A percentile compares a stretch with the other conserved stretches of the same genome.
phyloP scores from a whole-genome alignment of 495 filamentous ascomycete species.

The Evernia prunastri region DNA sequence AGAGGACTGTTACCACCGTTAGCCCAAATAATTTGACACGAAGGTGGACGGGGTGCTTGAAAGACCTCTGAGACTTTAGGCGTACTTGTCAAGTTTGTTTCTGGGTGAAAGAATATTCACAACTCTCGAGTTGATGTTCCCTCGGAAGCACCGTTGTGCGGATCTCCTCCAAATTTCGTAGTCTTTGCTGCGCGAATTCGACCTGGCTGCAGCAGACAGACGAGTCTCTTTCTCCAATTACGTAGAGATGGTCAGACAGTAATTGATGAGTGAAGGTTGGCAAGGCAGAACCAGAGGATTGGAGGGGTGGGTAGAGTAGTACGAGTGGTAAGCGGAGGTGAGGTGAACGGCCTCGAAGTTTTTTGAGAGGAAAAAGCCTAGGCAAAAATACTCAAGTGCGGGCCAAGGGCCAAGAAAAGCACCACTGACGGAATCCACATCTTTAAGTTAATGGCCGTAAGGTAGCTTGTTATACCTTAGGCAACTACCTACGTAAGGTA shows the following conservation, averaged over 20 bases:
- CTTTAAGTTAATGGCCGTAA: no score
- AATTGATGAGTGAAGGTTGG: not conserved
- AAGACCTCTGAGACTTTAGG: not conserved
- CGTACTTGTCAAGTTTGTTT: not conserved
- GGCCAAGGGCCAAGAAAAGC: constrained; percentile 7
- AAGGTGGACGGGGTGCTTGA: no score
- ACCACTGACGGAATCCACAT: constrained; percentile 11
- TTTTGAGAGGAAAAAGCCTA: constrained; percentile 13
- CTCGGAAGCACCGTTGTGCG: constrained; percentile 11
- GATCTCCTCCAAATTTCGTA: constrained; percentile 1
- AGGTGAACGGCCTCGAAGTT: constrained; percentile 14
- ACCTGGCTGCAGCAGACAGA: not conserved
- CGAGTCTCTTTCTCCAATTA: not conserved
- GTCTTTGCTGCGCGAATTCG: constrained; percentile 1
- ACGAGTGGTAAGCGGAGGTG: constrained; percentile 6
- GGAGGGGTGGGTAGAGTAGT: not conserved
- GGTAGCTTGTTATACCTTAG: not conserved
- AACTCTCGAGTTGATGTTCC: not conserved
- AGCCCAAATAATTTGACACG: not conserved
- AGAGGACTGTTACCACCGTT: not conserved
- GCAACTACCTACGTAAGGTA: not conserved
- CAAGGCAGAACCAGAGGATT: not conserved
- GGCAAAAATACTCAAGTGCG: constrained; percentile 16
- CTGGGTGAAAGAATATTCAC: not conserved
- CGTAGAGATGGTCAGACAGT: not conserved